These are phyloP conservation scores for Mortierella sp. DNA, from an alignment of 371 early-diverging fungal species.

Conservation along the genomic window DNA sequence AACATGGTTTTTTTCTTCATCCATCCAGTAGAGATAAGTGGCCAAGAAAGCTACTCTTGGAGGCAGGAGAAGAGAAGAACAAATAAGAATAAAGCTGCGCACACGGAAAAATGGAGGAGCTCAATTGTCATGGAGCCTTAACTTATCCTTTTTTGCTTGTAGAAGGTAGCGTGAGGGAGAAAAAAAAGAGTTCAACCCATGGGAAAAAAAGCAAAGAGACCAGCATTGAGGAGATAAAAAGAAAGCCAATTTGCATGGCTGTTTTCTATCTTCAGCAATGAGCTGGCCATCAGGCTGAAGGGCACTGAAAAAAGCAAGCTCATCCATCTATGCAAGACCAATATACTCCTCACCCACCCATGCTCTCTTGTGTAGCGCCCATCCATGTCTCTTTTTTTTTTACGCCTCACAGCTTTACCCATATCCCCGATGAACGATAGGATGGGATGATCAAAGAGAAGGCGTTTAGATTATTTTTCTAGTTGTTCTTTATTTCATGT, in stretches of 20 bases:
- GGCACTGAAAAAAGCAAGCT: neutral
- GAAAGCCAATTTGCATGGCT: neutral
- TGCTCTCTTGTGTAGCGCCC: neutral
- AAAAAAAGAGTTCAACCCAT: neutral
- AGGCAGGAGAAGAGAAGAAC: neutral
- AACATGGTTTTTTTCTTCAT: neutral
- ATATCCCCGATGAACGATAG: neutral
- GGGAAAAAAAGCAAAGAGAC: neutral
- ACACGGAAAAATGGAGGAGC: neutral
- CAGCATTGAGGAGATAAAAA: neutral
- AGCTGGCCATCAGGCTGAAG: neutral
- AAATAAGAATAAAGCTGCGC: constrained; percentile 8
- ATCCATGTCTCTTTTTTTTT: neutral
- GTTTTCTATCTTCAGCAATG: neutral
- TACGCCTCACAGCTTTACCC: neutral
- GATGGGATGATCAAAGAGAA: neutral
- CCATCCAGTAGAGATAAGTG: neutral
- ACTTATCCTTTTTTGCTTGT: neutral
- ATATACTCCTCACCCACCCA: neutral
- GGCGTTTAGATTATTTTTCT: neutral
- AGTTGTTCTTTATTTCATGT: neutral
- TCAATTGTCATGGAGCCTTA: neutral
- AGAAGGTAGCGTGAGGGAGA: neutral
- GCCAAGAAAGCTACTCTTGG: neutral
- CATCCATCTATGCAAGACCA: neutral